Evolutionary conservation across 1,139 yeast species (phyloP).

Genomic region (Dujonia santamariae): DNA sequence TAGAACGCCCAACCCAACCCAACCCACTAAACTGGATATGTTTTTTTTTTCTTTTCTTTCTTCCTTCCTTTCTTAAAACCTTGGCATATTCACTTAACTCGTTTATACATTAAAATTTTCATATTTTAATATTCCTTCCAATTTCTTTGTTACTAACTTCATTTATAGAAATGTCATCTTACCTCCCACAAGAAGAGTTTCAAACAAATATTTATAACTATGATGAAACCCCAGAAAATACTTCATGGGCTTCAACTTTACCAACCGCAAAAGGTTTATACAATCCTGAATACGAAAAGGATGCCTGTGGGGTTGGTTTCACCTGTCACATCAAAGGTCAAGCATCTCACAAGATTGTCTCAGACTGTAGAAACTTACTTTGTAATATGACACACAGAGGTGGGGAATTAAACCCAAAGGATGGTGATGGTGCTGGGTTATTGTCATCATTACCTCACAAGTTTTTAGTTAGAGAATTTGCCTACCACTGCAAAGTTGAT

Average conservation of each 20-base stretch:
- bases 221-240: conserved; percentile 75
- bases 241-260: conserved; percentile 87
- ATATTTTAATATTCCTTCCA: not conserved
- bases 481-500: conserved; percentile 54
- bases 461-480: conserved; percentile 81
- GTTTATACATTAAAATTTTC: conserved; percentile 1
- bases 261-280: conserved; percentile 89
- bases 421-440: conserved; percentile 99
- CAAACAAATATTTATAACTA: conserved; percentile 52
- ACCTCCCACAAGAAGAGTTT: conserved; percentile 41
- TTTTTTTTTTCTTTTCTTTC: too few species aligned
- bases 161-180: conserved; percentile 24
- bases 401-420: conserved; percentile 94
- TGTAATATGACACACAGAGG: conserved; percentile 99
- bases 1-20: too few species aligned
- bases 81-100: not conserved
- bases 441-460: conserved; percentile 89
- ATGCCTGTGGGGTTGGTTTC: conserved; percentile 98
- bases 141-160: conserved; percentile 1
- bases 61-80: not conserved
- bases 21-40: too few species aligned
- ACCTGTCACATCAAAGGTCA: conserved; percentile 91
- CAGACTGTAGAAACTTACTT: conserved; percentile 82
- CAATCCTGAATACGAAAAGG: conserved; percentile 91
- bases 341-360: conserved; percentile 86